phyloP scores from a whole-genome alignment of 345 rosid species.

The Populus tremula region DNA sequence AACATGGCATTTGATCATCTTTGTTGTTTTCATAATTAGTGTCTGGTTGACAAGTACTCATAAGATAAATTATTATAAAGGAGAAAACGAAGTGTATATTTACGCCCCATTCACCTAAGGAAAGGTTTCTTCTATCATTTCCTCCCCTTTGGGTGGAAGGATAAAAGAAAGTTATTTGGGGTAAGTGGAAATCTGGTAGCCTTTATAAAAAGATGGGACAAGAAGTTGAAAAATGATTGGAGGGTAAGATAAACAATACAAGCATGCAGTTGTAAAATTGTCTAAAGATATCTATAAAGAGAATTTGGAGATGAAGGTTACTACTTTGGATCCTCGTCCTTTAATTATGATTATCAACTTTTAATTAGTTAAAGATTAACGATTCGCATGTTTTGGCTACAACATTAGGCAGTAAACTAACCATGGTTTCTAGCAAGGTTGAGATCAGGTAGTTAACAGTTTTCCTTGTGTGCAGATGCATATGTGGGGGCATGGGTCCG shows the following conservation, averaged over 20 bases:
- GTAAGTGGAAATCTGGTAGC: constrained; percentile 23
- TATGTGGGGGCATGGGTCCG: constrained; percentile 93
- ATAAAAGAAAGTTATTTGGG: constrained; percentile 24
- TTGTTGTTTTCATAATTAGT: not conserved
- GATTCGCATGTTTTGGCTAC: not conserved
- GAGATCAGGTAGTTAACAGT: not conserved
- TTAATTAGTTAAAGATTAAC: not conserved
- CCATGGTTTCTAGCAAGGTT: not conserved
- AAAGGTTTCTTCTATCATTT: constrained; percentile 16
- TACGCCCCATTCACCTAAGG: not conserved
- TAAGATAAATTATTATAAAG: not conserved
- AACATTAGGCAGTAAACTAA: not conserved
- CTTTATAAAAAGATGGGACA: constrained; percentile 15
- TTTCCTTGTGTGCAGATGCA: constrained; percentile 49
- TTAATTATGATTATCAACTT: constrained; percentile 11
- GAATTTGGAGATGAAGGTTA: not conserved
- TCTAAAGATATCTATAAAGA: constrained; percentile 8
- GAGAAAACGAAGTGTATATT: not conserved
- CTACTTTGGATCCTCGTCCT: constrained; percentile 28
- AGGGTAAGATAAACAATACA: constrained; percentile 4
- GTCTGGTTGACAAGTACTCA: not conserved
- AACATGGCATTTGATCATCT: not conserved
- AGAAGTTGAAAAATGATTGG: constrained; percentile 17
- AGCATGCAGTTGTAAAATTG: constrained; percentile 12
- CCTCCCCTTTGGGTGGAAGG: constrained; percentile 27